These are phyloP conservation scores for Puccinia novopanici DNA, from an alignment of 1,284 basidiomycete genomes.

Conservation along the genomic window DNA sequence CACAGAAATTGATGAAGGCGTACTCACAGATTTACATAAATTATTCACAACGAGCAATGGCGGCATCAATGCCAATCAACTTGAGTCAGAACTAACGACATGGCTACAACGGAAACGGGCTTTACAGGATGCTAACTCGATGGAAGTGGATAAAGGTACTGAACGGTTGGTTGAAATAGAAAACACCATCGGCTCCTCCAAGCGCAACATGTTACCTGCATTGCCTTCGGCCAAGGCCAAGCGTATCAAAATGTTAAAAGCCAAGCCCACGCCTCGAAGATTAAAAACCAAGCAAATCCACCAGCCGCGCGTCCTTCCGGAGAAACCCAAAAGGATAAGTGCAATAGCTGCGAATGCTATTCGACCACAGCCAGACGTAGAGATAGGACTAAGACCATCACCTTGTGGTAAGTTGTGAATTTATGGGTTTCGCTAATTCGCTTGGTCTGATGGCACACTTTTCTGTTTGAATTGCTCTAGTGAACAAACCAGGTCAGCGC, in stretches of 20 bases:
- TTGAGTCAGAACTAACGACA: constrained; percentile 36
- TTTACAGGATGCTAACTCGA: not conserved
- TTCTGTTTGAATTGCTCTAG: not conserved
- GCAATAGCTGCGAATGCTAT: constrained; percentile 40
- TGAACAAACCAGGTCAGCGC: constrained; percentile 24
- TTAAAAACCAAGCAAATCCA: constrained; percentile 28
- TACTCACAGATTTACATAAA: constrained; percentile 39
- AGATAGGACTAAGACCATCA: constrained; percentile 33
- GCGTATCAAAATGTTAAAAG: constrained; percentile 24
- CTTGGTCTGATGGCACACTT: not conserved
- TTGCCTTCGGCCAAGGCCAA: constrained; percentile 48
- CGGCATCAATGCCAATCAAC: constrained; percentile 47
- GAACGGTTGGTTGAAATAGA: constrained; percentile 27
- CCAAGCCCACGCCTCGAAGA: constrained; percentile 1
- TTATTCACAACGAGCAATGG: constrained; percentile 41
- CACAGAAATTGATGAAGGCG: constrained; percentile 41
- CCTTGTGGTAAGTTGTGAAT: constrained; percentile 27
- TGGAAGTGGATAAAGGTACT: constrained; percentile 8
- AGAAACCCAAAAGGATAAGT: constrained; percentile 38
- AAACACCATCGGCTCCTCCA: constrained; percentile 6
- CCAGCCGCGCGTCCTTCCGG: constrained; percentile 6
- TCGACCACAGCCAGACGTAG: constrained; percentile 40
- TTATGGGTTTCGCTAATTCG: not conserved
- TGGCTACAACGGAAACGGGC: constrained; percentile 43
- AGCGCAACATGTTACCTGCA: constrained; percentile 29